These are phyloP conservation scores for Globisporangium spinosum DNA, from an alignment of 352 stramenopile species.

Conservation along the genomic window DNA sequence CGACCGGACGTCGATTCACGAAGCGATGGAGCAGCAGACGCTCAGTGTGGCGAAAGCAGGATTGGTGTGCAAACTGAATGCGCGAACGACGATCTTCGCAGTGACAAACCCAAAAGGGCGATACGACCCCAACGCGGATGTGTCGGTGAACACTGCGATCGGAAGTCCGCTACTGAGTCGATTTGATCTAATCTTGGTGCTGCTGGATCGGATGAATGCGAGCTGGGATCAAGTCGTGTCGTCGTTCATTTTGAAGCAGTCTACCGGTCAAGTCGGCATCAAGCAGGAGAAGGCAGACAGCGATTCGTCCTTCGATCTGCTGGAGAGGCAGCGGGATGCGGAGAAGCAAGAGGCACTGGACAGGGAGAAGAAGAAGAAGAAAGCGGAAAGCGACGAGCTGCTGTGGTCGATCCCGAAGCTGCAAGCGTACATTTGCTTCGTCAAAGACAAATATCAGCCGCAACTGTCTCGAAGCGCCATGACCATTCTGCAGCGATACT, in stretches of 20 bases:
- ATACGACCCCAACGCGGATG: conserved; percentile 82
- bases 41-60: conserved; percentile 96
- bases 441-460: conserved; percentile 88
- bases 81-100: conserved; percentile 93
- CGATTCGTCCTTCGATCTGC: conserved; percentile 21
- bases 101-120: conserved; percentile 93
- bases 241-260: conserved; percentile 92
- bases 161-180: conserved; percentile 93
- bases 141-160: conserved; percentile 95
- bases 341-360: conserved; percentile 15
- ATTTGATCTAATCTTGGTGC: conserved; percentile 97
- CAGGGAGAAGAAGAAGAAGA: neutral
- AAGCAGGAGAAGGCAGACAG: conserved; percentile 26
- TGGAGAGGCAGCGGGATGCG: neutral
- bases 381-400: conserved; percentile 8
- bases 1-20: conserved; percentile 92
- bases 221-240: conserved; percentile 93
- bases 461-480: conserved; percentile 77
- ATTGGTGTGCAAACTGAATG: conserved; percentile 96
- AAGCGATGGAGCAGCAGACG: conserved; percentile 98
- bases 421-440: conserved; percentile 90
- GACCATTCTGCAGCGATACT: conserved; percentile 90
- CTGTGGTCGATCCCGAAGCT: conserved; percentile 89
- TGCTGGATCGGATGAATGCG: conserved; percentile 88
- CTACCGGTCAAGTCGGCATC: conserved; percentile 30